phyloP scores from a whole-genome alignment of 1,284 basidiomycete genomes.

The Apiotrichum brassicae region DNA sequence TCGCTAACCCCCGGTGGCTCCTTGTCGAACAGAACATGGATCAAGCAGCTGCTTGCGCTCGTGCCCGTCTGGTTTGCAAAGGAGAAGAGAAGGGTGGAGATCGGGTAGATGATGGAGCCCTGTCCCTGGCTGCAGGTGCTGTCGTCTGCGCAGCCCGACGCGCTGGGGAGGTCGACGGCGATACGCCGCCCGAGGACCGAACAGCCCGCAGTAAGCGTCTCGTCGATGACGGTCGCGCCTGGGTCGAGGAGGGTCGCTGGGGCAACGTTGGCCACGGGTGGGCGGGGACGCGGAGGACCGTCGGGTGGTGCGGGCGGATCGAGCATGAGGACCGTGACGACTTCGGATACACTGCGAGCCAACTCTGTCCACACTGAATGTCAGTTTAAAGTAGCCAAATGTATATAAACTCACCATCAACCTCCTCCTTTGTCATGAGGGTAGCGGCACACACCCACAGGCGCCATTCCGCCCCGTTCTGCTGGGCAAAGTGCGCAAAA shows the following conservation, averaged over 20 bases:
- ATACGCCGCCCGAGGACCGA: conserved; percentile 16
- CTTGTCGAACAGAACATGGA: conserved; percentile 25
- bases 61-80: conserved; percentile 10
- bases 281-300: conserved; percentile 6
- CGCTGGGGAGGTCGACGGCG: conserved; percentile 7
- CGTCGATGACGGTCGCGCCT: conserved; percentile 28
- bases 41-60: conserved; percentile 14
- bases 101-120: conserved; percentile 21
- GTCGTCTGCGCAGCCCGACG: neutral
- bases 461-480: conserved; percentile 36
- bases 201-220: conserved; percentile 19
- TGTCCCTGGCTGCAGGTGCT: neutral
- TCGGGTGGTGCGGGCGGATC: conserved; percentile 5
- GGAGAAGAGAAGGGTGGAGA: conserved; percentile 25
- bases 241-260: conserved; percentile 25
- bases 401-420: conserved; percentile 29
- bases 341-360: conserved; percentile 1
- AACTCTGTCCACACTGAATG: conserved; percentile 22
- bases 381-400: too few relatives aligned
- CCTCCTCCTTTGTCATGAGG: conserved; percentile 21
- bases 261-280: conserved; percentile 22
- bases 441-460: conserved; percentile 23
- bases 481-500: conserved; percentile 51
- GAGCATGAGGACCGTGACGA: conserved; percentile 21
- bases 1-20: neutral